phyloP scores from a whole-genome alignment of 2,329 filamentous ascomycete species.

The Clarireedia homoeocarpa region DNA sequence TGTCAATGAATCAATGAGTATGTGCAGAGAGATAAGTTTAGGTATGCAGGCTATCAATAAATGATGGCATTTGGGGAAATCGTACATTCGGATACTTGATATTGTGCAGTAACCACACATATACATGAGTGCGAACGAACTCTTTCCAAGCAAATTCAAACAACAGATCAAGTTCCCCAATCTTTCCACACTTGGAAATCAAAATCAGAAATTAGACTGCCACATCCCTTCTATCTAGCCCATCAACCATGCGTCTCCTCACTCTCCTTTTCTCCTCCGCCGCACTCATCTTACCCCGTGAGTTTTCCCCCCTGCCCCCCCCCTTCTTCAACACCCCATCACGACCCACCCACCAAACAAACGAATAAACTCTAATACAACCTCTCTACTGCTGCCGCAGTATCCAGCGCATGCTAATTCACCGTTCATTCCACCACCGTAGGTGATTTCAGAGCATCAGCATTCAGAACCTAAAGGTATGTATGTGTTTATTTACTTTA shows the following conservation, averaged over 20 bases:
- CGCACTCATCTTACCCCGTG: background rate
- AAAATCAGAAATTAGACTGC: too few species aligned
- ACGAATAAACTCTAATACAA: background rate
- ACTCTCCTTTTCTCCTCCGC: background rate
- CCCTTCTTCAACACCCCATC: background rate
- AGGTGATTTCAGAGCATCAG: background rate
- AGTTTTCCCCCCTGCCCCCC: background rate
- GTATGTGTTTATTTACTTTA: background rate
- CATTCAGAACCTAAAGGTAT: background rate
- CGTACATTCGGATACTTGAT: too few species aligned
- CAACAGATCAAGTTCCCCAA: too few species aligned
- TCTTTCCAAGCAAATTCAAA: too few species aligned
- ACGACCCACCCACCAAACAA: background rate
- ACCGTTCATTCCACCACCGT: background rate
- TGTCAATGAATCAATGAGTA: too few species aligned
- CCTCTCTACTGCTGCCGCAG: background rate
- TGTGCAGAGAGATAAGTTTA: too few species aligned
- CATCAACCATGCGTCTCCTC: background rate
- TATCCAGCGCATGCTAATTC: background rate
- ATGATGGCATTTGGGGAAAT: too few species aligned
- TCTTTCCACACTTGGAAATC: too few species aligned
- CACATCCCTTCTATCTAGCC: too few species aligned
- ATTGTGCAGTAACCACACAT: too few species aligned
- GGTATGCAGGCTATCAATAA: too few species aligned
- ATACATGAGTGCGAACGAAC: too few species aligned